Conservation (phyloP, 208 protist species). For the Tritrichomonas musculus region DNA sequence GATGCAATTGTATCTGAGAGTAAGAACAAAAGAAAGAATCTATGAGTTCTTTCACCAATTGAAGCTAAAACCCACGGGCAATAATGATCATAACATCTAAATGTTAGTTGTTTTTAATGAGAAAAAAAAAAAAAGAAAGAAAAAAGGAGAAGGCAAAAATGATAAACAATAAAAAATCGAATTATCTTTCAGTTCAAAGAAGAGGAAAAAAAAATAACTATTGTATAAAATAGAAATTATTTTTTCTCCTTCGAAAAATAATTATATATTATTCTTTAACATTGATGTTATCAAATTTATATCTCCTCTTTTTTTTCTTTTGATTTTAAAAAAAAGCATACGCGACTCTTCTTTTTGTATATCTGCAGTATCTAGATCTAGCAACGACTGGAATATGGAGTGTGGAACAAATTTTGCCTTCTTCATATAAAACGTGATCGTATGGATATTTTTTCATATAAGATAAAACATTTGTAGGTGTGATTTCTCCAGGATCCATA, state of each 20-base stretch:
- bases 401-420: not conserved
- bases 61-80: slow-evolving; percentile 15
- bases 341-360: not conserved
- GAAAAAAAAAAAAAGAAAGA: too few relatives aligned
- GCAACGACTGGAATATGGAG: not conserved
- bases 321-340: not conserved
- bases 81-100: not conserved
- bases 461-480: not conserved
- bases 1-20: not conserved
- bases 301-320: too few relatives aligned
- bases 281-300: too few relatives aligned
- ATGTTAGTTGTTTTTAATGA: not conserved
- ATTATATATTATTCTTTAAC: too few relatives aligned
- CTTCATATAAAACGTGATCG: not conserved
- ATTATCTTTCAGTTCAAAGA: too few relatives aligned
- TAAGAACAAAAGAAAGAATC: not conserved
- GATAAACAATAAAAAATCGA: too few relatives aligned
- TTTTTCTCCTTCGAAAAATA: too few relatives aligned
- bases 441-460: slow-evolving; percentile 29
- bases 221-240: too few relatives aligned
- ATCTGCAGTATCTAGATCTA: not conserved
- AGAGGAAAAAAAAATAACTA: too few relatives aligned
- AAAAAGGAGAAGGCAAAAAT: too few relatives aligned
- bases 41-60: slow-evolving; percentile 18
- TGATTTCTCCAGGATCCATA: slow-evolving; percentile 20